Percentiles rank a stretch among this genome's conserved stretches.
These are phyloP conservation scores for Hippophae tibetana DNA, from an alignment of 306 rosid species.

Conservation along the genomic window DNA sequence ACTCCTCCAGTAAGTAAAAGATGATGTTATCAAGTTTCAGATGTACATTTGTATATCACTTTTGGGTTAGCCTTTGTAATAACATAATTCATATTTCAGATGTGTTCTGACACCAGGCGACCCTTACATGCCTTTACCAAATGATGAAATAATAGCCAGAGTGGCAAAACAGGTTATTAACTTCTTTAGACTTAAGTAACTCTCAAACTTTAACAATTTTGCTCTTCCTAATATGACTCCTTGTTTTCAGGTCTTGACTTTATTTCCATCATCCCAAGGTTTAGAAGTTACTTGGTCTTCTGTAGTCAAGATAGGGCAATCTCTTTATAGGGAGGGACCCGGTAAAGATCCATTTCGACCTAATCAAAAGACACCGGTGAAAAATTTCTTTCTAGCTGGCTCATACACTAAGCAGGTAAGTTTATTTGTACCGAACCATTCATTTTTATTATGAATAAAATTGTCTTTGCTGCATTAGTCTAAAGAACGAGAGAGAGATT, in stretches of 20 bases:
- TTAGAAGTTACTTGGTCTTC: conserved; percentile 95
- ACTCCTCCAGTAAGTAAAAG: conserved; percentile 74
- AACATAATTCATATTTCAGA: conserved; percentile 33
- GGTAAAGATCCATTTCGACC: conserved; percentile 98
- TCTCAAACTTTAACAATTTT: not conserved
- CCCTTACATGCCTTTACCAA: conserved; percentile 94
- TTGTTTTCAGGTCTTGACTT: conserved; percentile 49
- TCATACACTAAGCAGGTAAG: conserved; percentile 88
- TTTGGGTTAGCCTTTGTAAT: conserved; percentile 12
- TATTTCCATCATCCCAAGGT: conserved; percentile 96
- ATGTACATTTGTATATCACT: conserved; percentile 4
- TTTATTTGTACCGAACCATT: conserved; percentile 7
- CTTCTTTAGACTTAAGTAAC: not conserved
- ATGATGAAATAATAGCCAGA: conserved; percentile 80
- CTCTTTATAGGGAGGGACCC: conserved; percentile 91
- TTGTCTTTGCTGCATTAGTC: no score
- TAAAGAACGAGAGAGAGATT: no score
- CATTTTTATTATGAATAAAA: not conserved
- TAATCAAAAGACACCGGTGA: conserved; percentile 86
- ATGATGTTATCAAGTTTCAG: not conserved
- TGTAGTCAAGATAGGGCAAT: conserved; percentile 92
- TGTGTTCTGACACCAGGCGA: conserved; percentile 97
- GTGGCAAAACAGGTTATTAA: conserved; percentile 71
- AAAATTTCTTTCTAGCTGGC: conserved; percentile 90
- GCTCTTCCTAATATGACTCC: not conserved